A percentile compares a stretch with the other conserved stretches of the same genome.
Conservation (phyloP, 1,284 basidiomycete genomes). For the Tetrapyrgos nigripes region DNA sequence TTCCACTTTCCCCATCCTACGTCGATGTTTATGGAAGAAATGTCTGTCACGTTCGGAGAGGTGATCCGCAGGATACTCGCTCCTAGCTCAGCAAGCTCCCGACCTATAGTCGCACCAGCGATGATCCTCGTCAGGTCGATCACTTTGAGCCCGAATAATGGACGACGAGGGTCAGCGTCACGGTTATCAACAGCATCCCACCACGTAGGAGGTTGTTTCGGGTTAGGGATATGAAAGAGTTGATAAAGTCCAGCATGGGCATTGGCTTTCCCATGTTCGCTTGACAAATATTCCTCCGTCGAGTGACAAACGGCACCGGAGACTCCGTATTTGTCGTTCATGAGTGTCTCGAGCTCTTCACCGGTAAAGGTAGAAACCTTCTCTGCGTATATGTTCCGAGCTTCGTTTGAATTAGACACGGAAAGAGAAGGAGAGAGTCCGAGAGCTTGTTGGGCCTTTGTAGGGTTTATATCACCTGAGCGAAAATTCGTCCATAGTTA, state of each 20-base stretch:
- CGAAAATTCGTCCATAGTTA: no score
- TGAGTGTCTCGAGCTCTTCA: slow-evolving; percentile 1
- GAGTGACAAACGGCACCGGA: slow-evolving; percentile 17
- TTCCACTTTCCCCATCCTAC: slow-evolving; percentile 36
- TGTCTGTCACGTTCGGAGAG: slow-evolving; percentile 30
- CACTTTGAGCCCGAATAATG: slow-evolving; percentile 32
- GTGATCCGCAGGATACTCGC: slow-evolving; percentile 34
- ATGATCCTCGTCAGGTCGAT: slow-evolving; percentile 36
- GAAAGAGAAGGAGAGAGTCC: no score
- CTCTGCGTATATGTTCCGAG: no score
- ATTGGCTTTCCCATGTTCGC: slow-evolving; percentile 15
- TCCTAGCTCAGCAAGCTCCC: slow-evolving; percentile 33
- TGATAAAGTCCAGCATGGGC: slow-evolving; percentile 28
- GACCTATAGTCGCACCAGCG: slow-evolving; percentile 28
- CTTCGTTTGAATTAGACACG: no score
- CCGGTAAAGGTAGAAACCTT: no score
- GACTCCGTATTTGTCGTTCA: slow-evolving; percentile 9
- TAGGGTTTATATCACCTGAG: no score
- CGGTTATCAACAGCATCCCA: slow-evolving; percentile 20
- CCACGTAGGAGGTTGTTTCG: slow-evolving; percentile 22
- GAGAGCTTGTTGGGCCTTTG: no score
- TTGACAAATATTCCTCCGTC: slow-evolving; percentile 11
- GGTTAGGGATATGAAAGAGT: slow-evolving; percentile 25
- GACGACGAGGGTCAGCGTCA: slow-evolving; percentile 17
- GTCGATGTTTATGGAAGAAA: slow-evolving; percentile 26